Evolutionary conservation across 1,284 basidiomycete genomes (phyloP).

Genomic region (Trametes pubescens): DNA sequence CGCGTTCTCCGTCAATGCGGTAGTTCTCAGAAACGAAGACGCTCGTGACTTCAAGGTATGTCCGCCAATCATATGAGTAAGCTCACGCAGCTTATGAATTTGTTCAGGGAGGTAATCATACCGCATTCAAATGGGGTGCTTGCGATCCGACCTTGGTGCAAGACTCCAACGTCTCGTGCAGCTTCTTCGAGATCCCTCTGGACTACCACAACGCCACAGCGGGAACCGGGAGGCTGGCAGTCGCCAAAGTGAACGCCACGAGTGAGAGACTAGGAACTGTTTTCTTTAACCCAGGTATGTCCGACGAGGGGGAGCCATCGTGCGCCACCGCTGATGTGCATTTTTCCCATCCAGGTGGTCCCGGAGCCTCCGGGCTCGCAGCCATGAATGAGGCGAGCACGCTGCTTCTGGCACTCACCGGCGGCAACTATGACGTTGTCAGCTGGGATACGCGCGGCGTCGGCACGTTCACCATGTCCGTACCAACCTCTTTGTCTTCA

Average conservation of each 20-base stretch:
- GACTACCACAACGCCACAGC: conserved; percentile 23
- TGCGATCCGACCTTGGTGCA: conserved; percentile 15
- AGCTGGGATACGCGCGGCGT: conserved; percentile 22
- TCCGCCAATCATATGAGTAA: no score
- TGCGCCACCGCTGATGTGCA: no score
- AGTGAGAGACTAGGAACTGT: conserved; percentile 17
- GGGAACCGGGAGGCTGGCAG: conserved; percentile 15
- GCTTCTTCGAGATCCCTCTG: conserved; percentile 20
- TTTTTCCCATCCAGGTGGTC: conserved; percentile 4
- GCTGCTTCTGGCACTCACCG: conserved; percentile 13
- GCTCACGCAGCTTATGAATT: no score
- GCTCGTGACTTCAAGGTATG: no score
- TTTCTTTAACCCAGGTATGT: conserved; percentile 26
- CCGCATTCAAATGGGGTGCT: conserved; percentile 17
- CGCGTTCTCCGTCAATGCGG: no score
- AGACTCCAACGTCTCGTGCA: conserved; percentile 16
- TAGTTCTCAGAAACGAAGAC: no score
- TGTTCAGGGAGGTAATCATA: no score
- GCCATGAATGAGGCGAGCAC: background rate
- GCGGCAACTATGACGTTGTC: conserved; percentile 17
- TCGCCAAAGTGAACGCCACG: conserved; percentile 25
- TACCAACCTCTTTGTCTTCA: no score
- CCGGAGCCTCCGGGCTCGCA: conserved; percentile 6
- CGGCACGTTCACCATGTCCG: conserved; percentile 13
- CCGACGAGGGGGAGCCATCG: no score